phyloP scores from a whole-genome alignment of 2,329 filamentous ascomycete species.

The Penicillium sp. region DNA sequence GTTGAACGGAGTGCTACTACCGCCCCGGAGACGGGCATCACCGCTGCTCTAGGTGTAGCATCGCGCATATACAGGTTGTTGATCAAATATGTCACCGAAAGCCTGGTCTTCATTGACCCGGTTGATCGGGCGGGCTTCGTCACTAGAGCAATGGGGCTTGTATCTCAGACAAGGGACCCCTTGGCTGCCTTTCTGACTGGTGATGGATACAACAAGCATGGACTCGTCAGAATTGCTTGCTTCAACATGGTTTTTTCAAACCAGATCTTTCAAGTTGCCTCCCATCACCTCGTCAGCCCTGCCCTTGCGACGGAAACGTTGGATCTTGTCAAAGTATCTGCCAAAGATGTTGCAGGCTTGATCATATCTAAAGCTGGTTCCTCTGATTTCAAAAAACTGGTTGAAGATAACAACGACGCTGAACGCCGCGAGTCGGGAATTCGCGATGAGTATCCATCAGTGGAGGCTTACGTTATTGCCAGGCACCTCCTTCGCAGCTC shows the following conservation, averaged over 20 bases:
- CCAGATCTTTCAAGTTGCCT: slow-evolving; percentile 40
- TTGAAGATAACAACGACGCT: slow-evolving; percentile 46
- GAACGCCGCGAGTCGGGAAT: slow-evolving; percentile 51
- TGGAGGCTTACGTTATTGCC: slow-evolving; percentile 50
- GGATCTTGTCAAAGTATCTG: slow-evolving; percentile 34
- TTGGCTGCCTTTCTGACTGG: slow-evolving; percentile 22
- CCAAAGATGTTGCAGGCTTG: slow-evolving; percentile 38
- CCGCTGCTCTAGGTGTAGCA: slow-evolving; percentile 13
- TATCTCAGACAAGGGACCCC: slow-evolving; percentile 43
- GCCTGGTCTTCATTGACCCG: slow-evolving; percentile 54
- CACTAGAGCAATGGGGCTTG: slow-evolving; percentile 33
- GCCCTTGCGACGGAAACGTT: slow-evolving; percentile 26
- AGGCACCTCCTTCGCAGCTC: slow-evolving; percentile 43
- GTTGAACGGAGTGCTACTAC: slow-evolving; percentile 16
- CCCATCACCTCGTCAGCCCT: slow-evolving; percentile 32
- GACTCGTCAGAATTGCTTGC: slow-evolving; percentile 26
- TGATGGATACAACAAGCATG: slow-evolving; percentile 17
- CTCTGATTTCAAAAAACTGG: slow-evolving; percentile 41
- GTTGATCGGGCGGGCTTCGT: slow-evolving; percentile 53
- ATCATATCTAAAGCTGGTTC: slow-evolving; percentile 36
- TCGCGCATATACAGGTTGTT: slow-evolving; percentile 41
- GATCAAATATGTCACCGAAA: slow-evolving; percentile 50
- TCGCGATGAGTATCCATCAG: slow-evolving; percentile 41
- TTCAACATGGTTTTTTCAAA: slow-evolving; percentile 41
- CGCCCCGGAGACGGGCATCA: background rate